Conservation (phyloP, 352 stramenopile species). For the Blastocystis sp. region DNA sequence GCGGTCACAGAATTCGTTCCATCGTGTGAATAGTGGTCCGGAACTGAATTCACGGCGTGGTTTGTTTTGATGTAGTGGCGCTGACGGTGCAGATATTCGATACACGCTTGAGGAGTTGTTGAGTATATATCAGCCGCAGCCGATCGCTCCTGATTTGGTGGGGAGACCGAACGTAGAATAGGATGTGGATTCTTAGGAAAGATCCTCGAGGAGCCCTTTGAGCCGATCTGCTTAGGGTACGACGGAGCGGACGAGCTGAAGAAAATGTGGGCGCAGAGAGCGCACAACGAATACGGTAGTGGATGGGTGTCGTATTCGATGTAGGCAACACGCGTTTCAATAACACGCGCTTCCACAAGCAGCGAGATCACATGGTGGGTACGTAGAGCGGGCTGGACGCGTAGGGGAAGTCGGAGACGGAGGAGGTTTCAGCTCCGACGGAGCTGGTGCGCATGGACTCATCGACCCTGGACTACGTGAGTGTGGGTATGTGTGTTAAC, state of each 20-base stretch:
- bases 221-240: not conserved
- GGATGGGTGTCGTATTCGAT: not conserved
- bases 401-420: not conserved
- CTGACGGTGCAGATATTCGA: constrained; percentile 1
- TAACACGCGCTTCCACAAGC: not conserved
- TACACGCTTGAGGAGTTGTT: constrained; percentile 18
- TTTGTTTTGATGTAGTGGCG: not conserved
- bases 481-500: not conserved
- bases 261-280: not conserved
- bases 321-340: not conserved
- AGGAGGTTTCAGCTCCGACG: not conserved
- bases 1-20: not conserved
- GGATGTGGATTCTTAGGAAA: not conserved
- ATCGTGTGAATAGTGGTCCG: not conserved
- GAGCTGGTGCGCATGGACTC: not conserved
- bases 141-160: not conserved
- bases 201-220: constrained; percentile 39
- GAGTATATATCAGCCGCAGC: not conserved
- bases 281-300: not conserved
- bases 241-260: not conserved
- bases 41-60: not conserved
- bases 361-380: not conserved
- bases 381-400: not conserved
- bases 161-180: not conserved
- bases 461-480: not conserved